Percentiles rank a stretch among this genome's conserved stretches.
Evolutionary conservation across 495 filamentous ascomycete species (phyloP).

Genomic region (Acidiella bohemica): DNA sequence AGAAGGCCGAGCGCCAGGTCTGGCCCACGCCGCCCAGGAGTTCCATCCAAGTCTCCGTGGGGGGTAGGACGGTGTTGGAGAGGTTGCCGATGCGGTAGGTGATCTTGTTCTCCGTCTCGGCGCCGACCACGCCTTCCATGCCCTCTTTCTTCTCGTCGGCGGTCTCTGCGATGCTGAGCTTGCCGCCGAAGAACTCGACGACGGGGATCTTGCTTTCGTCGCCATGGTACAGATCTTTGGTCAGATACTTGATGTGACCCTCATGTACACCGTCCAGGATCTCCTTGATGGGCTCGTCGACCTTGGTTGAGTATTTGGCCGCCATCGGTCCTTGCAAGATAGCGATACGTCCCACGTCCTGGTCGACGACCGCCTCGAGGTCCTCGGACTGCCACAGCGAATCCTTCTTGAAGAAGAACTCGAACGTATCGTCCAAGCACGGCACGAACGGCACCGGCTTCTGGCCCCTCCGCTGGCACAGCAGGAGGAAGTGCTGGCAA

Average conservation of each 20-base stretch:
- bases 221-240: slow-evolving; percentile 64
- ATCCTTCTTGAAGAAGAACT: slow-evolving; percentile 99
- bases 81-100: slow-evolving; percentile 67
- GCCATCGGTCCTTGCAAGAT: slow-evolving; percentile 94
- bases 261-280: slow-evolving; percentile 84
- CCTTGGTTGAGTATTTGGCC: slow-evolving; percentile 70
- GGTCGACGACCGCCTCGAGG: slow-evolving; percentile 83
- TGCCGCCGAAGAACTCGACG: slow-evolving; percentile 90
- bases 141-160: slow-evolving; percentile 40
- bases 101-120: slow-evolving; percentile 57
- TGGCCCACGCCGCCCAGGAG: slow-evolving; percentile 73
- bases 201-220: slow-evolving; percentile 63
- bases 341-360: slow-evolving; percentile 88
- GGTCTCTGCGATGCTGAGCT: slow-evolving; percentile 39
- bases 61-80: slow-evolving; percentile 57
- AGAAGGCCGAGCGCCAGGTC: slow-evolving; percentile 95
- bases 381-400: slow-evolving; percentile 99
- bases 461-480: slow-evolving; percentile 87
- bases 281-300: slow-evolving; percentile 86
- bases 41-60: slow-evolving; percentile 66
- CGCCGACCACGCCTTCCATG: slow-evolving; percentile 67
- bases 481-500: slow-evolving; percentile 83
- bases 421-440: slow-evolving; percentile 82
- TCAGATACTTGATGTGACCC: slow-evolving; percentile 65
- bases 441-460: slow-evolving; percentile 96